Percentiles rank a stretch among this genome's conserved stretches.
Conservation (phyloP, 768 basidiomycete genomes). For the Boletus tomentosulus region DNA sequence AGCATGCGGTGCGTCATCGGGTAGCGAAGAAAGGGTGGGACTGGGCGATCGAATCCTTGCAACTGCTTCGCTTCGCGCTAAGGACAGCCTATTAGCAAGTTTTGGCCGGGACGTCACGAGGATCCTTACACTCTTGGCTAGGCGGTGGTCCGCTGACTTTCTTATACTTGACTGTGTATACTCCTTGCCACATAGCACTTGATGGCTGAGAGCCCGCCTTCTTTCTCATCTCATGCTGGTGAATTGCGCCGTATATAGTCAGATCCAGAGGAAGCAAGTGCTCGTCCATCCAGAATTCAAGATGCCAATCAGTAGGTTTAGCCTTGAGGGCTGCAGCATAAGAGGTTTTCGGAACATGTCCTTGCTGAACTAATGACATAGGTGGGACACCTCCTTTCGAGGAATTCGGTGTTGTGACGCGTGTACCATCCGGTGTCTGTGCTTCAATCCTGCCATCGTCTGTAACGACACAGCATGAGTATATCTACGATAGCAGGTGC, state of each 20-base stretch:
- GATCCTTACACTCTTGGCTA: constrained; percentile 51
- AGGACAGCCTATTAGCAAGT: constrained; percentile 15
- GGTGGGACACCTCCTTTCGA: constrained; percentile 41
- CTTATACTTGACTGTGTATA: constrained; percentile 90
- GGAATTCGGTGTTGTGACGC: constrained; percentile 82
- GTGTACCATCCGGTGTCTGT: constrained; percentile 94
- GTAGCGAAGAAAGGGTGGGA: constrained; percentile 72
- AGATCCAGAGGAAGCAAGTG: constrained; percentile 78
- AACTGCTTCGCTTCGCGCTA: constrained; percentile 36
- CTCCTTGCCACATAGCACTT: constrained; percentile 81
- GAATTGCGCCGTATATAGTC: constrained; percentile 95
- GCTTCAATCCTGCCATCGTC: constrained; percentile 95
- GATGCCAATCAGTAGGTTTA: constrained; percentile 93
- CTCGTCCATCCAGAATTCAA: constrained; percentile 94
- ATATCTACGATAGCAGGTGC: not conserved
- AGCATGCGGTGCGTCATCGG: constrained; percentile 78
- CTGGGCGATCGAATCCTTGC: constrained; percentile 58
- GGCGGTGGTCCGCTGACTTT: constrained; percentile 84
- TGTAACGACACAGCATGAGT: constrained; percentile 23
- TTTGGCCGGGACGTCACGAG: not conserved
- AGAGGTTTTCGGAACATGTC: constrained; percentile 49
- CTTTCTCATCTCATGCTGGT: constrained; percentile 84
- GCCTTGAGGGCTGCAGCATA: constrained; percentile 94
- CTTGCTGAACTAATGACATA: constrained; percentile 30
- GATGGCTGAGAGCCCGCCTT: constrained; percentile 58